phyloP scores from a whole-genome alignment of 2,329 filamentous ascomycete species.

The Chaetomium sp. region DNA sequence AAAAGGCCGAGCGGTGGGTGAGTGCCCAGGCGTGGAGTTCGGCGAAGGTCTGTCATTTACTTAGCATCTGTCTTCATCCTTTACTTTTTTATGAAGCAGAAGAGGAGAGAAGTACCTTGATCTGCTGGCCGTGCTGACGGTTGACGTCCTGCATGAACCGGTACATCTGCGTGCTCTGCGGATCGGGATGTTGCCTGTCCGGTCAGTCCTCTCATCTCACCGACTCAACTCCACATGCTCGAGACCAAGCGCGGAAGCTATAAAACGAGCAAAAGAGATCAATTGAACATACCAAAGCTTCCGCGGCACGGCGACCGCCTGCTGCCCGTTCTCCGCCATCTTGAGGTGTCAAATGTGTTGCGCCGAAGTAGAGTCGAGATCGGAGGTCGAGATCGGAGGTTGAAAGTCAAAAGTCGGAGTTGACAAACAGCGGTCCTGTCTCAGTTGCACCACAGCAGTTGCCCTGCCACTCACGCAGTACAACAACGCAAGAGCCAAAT shows the following conservation, averaged over 20 bases:
- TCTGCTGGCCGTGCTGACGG: constrained; percentile 43
- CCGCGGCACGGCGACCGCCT: constrained; percentile 35
- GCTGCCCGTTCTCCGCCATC: constrained; percentile 8
- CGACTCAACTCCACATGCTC: not conserved
- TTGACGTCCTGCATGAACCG: constrained; percentile 62
- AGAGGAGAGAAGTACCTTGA: constrained; percentile 43
- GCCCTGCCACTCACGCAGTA: no score
- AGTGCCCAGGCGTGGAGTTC: constrained; percentile 68
- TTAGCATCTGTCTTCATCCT: not conserved
- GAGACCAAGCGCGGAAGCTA: not conserved
- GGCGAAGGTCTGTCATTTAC: constrained; percentile 50
- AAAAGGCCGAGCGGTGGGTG: constrained; percentile 56
- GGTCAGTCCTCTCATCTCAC: not conserved
- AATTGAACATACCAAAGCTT: constrained; percentile 47
- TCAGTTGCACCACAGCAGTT: no score
- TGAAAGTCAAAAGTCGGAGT: no score
- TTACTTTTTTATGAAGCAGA: not conserved
- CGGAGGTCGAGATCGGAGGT: no score
- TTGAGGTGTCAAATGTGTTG: not conserved
- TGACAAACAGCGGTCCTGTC: no score
- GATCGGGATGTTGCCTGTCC: constrained; percentile 51
- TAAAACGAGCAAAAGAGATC: not conserved
- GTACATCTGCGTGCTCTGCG: constrained; percentile 58
- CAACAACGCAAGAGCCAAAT: no score
- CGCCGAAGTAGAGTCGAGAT: no score